Percentiles rank a stretch among this genome's conserved stretches.
Evolutionary conservation across 345 rosid genomes (phyloP).

Genomic region (Draba incana): DNA sequence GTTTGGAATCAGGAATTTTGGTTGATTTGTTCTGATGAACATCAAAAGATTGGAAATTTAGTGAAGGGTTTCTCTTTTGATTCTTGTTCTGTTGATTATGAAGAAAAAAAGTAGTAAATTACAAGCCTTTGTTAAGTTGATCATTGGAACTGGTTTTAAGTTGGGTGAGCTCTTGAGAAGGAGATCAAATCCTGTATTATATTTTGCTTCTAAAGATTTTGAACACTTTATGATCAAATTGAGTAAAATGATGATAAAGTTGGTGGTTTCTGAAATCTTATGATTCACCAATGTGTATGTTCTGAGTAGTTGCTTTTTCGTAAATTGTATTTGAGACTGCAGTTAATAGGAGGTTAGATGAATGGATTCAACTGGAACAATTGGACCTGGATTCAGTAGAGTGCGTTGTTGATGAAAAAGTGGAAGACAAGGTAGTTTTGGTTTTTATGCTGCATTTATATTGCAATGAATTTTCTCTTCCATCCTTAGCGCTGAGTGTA

Average conservation of each 20-base stretch:
- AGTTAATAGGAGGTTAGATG: constrained; percentile 98
- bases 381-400: constrained; percentile 91
- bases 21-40: background rate
- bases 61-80: background rate
- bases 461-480: background rate
- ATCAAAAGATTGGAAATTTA: constrained; percentile 1
- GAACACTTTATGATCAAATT: background rate
- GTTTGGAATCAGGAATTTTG: constrained; percentile 11
- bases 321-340: constrained; percentile 14
- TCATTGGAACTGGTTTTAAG: background rate
- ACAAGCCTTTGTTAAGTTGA: background rate
- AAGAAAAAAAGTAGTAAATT: background rate
- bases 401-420: constrained; percentile 91
- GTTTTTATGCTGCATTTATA: background rate
- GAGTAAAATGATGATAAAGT: constrained; percentile 9
- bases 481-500: background rate
- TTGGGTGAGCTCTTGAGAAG: constrained; percentile 15
- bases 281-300: constrained; percentile 17
- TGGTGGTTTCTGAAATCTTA: background rate
- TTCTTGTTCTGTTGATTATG: background rate
- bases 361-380: constrained; percentile 95
- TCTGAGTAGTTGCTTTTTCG: constrained; percentile 15
- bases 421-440: constrained; percentile 77
- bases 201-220: too few species aligned
- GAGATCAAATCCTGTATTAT: constrained; percentile 8